These are phyloP conservation scores for Capsicum pubescens DNA, from an alignment of 257 asterid genomes.

Conservation along the genomic window DNA sequence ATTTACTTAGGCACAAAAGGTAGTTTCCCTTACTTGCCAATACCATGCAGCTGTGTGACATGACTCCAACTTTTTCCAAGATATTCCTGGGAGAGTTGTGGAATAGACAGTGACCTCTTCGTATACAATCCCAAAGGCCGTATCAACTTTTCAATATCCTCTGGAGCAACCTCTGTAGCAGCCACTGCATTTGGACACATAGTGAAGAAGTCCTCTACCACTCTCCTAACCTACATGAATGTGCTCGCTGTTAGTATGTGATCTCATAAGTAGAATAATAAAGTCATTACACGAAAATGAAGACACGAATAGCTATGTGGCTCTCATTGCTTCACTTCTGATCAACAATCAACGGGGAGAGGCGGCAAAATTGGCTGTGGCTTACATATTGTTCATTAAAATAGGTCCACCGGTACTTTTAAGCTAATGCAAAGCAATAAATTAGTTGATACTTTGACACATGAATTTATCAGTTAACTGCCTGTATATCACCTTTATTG, in stretches of 20 bases:
- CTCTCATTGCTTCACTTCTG: background rate
- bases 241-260: constrained; percentile 24
- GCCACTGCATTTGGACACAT: constrained; percentile 78
- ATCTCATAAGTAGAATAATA: background rate
- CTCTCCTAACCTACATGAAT: constrained; percentile 52
- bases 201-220: constrained; percentile 54
- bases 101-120: constrained; percentile 64
- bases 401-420: background rate
- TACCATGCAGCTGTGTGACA: constrained; percentile 74
- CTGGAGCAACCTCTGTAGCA: constrained; percentile 55
- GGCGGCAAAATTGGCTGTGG: background rate
- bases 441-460: constrained; percentile 7
- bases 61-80: constrained; percentile 67
- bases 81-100: constrained; percentile 62
- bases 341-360: background rate
- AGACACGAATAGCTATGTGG: background rate
- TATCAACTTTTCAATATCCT: constrained; percentile 60
- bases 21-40: constrained; percentile 73
- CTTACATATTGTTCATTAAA: background rate
- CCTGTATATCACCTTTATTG: background rate
- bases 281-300: background rate
- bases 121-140: constrained; percentile 66
- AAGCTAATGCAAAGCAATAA: constrained; percentile 14
- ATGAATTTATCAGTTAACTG: background rate
- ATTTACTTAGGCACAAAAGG: background rate